Base-by-base conservation (phyloP, 306 rosid genomes). In the Corylus avellana region DNA sequence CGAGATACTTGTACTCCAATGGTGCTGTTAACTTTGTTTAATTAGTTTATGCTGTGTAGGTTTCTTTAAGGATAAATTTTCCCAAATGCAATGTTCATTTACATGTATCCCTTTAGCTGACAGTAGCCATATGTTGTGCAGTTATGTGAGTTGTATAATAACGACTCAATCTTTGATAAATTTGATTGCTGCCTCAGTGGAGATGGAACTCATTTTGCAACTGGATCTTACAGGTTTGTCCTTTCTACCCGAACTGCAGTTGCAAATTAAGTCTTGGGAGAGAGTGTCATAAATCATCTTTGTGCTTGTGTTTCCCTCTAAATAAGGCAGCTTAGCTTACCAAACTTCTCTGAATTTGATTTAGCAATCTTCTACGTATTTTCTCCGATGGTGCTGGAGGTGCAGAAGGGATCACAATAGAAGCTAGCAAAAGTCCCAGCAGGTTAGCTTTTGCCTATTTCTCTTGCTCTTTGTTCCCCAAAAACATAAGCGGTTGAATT, bases 161-260 rank as follows among this genome's bases (percentile, higher is more conserved):
- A 85, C 64, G 97, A 88, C 78, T 79, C 76, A 70, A 87, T 90
- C 82, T 90, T 92, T 75, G 97, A 92, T 78, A 87, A 85, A 84
- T 92, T 90, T 48, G 89, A 87, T 69, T 90, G 97, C 85, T 85
- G 94, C 83, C 73, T 72, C 75, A 85, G 92, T 70, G 87, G 91
- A 51, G 88, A 90, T 72, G 92, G 90, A 75, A 86, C 73, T 81
- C 92, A 78, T 66, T 87, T 72, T 87, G 97, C 94, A 20, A 90
- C 92, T 57, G 94, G 94, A 29, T 86, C 94, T 54, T 92, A 92
- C 49, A 81, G 97, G 94, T 90, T 55, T 85, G 78, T 71, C 47
- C 46, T 53, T 55, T 48, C 59, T 63, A 78, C 77, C 74, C 64
- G 17, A 55, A 12, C 29, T 49, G 66, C 57, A 73, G 46, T 54